Base-by-base conservation (phyloP, 768 basidiomycete species). In the Leucosporidium creatinivorum region DNA sequence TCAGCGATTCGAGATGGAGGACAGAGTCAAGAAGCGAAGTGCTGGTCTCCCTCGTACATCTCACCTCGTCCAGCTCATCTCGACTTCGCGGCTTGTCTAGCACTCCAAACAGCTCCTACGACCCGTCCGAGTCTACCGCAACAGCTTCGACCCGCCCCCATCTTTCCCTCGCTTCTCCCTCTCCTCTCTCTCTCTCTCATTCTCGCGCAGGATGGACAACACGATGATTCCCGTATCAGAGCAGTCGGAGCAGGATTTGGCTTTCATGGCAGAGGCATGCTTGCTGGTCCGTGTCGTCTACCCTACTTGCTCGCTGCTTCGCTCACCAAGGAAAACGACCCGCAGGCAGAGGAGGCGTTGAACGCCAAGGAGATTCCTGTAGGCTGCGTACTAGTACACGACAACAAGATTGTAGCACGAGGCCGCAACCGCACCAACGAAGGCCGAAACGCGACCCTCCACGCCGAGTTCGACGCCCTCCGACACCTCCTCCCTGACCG, bases 391-490 rank as follows among this genome's bases (percentile, higher is more conserved):
- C 96, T 98, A 73, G 89, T 98, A 13, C 84, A 90, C 69, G 83
- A 87, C 62, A 84, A 82, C n/a, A 76, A 74, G 36, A 82, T 89
- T 67, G 89, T 99, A 68, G 93, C 94, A 1, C 82, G 82, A 73
- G 94, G 92, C 1, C 81, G 96, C 58, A 99, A 99, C 76, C 82
- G 92, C 65, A 99, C 96, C 4, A 99, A 97, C 76, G 87, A 97
- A 77, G 85, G 94, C 55, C 82, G 87, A 56, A 97, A 99, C 80
- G 93, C 93, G 1, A 98, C 94, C 15, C 84, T 94, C 60, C 96
- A 99, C 75, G 94, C 96, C 48, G 96, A 99, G 79, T 85, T 99
- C 28, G 96, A 96, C 78, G 93, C 94, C 2, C 92, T 98, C 73
- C 92, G 96, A 76, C 82, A 82, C 74, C 91, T 99, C 72, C 80